Evolutionary conservation across 192 early-diverging fungal genomes (phyloP).

Genomic region (Dimargaris xerosporica): DNA sequence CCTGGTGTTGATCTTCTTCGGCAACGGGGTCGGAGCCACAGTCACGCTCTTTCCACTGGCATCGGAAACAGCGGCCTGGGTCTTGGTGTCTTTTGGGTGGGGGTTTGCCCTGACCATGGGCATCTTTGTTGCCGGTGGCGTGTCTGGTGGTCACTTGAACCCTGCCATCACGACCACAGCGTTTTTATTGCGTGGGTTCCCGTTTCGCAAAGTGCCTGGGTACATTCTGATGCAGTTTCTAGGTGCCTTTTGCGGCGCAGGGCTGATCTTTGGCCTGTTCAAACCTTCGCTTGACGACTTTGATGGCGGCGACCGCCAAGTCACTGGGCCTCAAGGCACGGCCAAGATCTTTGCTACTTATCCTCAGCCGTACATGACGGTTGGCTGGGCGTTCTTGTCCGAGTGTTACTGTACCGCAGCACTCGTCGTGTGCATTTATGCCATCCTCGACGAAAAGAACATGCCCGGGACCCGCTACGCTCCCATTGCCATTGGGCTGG

Average conservation of each 20-base stretch:
- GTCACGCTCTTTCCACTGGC: conserved; percentile 22
- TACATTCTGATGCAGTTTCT: conserved; percentile 49
- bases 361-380: conserved; percentile 34
- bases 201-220: conserved; percentile 45
- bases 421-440: conserved; percentile 44
- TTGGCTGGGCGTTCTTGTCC: conserved; percentile 34
- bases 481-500: conserved; percentile 42
- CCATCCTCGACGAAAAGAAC: conserved; percentile 40
- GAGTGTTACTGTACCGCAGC: conserved; percentile 56
- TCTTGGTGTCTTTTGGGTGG: conserved; percentile 43
- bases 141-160: conserved; percentile 65
- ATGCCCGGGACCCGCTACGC: conserved; percentile 34
- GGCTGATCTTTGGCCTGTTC: conserved; percentile 48
- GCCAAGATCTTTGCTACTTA: conserved; percentile 52
- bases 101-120: conserved; percentile 47
- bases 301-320: conserved; percentile 31
- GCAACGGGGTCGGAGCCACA: conserved; percentile 43
- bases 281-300: conserved; percentile 37
- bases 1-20: conserved; percentile 43
- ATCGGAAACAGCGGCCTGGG: conserved; percentile 25
- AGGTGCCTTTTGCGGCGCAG: conserved; percentile 56
- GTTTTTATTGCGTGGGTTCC: conserved; percentile 48
- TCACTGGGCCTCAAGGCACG: conserved; percentile 32
- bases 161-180: conserved; percentile 57
- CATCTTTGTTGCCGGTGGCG: conserved; percentile 40